Evolutionary conservation across 176 grass and related monocot genomes (phyloP).

Genomic region (Pontederia paniculata): DNA sequence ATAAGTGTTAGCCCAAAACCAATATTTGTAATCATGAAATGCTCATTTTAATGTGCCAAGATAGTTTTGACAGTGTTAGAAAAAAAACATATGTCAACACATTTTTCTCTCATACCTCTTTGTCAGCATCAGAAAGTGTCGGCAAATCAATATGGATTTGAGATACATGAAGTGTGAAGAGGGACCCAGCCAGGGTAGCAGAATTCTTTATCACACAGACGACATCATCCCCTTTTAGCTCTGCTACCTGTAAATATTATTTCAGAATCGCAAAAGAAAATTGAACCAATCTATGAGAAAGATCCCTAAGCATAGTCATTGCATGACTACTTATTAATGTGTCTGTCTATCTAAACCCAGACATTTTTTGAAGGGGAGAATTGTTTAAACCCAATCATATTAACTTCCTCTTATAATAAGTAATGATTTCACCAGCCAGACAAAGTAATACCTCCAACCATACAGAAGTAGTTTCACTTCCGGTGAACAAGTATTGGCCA

Average conservation of each 20-base stretch:
- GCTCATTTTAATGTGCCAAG: not conserved
- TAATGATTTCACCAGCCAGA: not conserved
- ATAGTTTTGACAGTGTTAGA: not conserved
- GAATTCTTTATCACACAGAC: conserved; percentile 89
- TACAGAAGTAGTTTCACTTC: conserved; percentile 94
- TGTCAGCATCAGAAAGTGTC: conserved; percentile 72
- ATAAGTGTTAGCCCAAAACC: too few species aligned
- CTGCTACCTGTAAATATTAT: conserved; percentile 59
- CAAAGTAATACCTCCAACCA: conserved; percentile 66
- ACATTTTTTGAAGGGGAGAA: too few species aligned
- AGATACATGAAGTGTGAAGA: conserved; percentile 82
- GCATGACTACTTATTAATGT: not conserved
- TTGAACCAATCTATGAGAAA: not conserved
- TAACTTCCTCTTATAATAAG: not conserved
- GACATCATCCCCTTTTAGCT: conserved; percentile 82
- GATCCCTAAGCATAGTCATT: not conserved
- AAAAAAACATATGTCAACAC: not conserved
- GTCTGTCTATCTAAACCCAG: too few species aligned
- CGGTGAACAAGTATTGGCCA: conserved; percentile 95
- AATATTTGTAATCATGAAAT: not conserved
- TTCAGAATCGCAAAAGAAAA: not conserved
- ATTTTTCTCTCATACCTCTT: conserved; percentile 10
- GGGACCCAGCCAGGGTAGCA: conserved; percentile 70
- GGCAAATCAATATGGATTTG: conserved; percentile 91
- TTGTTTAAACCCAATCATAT: not conserved